phyloP scores from a whole-genome alignment of 768 basidiomycete genomes.

The Panus rudis region DNA sequence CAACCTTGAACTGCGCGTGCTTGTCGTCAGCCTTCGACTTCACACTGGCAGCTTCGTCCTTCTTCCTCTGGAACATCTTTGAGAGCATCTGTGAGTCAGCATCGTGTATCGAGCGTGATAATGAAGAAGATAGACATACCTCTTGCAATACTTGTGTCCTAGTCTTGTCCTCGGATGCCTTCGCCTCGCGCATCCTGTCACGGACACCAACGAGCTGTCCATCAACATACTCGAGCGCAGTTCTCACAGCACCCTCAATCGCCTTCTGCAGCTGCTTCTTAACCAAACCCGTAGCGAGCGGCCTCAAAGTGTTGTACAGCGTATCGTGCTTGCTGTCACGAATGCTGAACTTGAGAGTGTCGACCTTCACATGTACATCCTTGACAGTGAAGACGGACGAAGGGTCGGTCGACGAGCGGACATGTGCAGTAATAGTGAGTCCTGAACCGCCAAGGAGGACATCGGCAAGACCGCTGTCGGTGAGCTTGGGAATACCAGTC shows the following conservation, averaged over 20 bases:
- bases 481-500: constrained; percentile 72
- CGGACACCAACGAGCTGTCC: constrained; percentile 84
- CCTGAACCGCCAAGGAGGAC: constrained; percentile 81
- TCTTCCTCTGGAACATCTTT: constrained; percentile 58
- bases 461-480: constrained; percentile 80
- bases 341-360: constrained; percentile 83
- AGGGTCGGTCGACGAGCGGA: constrained; percentile 55
- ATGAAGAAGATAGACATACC: constrained; percentile 27
- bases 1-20: constrained; percentile 73
- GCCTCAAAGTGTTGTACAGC: constrained; percentile 78
- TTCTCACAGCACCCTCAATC: constrained; percentile 59
- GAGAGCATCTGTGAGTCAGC: constrained; percentile 7
- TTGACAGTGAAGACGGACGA: constrained; percentile 70
- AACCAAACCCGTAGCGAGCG: constrained; percentile 74
- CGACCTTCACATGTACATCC: constrained; percentile 72
- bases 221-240: constrained; percentile 82
- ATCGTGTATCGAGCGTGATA: background rate
- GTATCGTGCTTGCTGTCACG: constrained; percentile 88
- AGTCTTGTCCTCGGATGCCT: constrained; percentile 32
- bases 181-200: constrained; percentile 67
- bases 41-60: constrained; percentile 35
- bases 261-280: constrained; percentile 68
- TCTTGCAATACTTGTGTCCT: constrained; percentile 54
- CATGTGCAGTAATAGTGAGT: constrained; percentile 57
- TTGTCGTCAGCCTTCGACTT: constrained; percentile 37